Percentiles rank a stretch among this genome's conserved stretches.
Conservation (phyloP, 2,329 filamentous ascomycete genomes). For the Ophiostoma triangulosporum region DNA sequence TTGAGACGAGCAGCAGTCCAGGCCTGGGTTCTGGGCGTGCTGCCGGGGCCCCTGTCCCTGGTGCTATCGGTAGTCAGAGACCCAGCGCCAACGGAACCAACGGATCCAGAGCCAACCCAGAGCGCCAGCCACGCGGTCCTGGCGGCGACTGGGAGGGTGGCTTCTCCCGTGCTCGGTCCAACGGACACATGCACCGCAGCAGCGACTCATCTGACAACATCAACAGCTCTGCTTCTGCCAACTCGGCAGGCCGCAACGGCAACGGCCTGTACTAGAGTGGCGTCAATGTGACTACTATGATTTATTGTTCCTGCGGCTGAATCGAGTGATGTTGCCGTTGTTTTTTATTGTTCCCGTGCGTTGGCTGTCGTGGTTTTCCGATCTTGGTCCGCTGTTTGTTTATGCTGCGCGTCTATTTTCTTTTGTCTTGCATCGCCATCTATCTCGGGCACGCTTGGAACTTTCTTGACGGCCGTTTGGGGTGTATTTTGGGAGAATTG, state of each 20-base stretch:
- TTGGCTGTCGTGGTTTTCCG: background rate
- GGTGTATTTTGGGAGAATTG: background rate
- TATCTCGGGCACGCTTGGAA: background rate
- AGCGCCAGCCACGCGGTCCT: constrained; percentile 50
- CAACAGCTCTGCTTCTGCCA: background rate
- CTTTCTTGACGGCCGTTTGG: background rate
- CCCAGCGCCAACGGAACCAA: constrained; percentile 27
- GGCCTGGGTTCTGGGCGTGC: background rate
- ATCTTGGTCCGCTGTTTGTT: background rate
- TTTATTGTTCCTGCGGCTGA: background rate
- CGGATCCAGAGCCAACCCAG: constrained; percentile 33
- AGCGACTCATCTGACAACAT: constrained; percentile 32
- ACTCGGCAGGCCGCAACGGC: background rate
- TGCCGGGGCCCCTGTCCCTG: constrained; percentile 23
- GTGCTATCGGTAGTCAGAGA: constrained; percentile 53
- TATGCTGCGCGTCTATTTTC: constrained; percentile 1
- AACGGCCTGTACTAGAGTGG: background rate
- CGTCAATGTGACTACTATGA: background rate
- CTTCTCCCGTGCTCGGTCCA: constrained; percentile 41
- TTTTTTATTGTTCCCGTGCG: background rate
- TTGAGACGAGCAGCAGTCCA: constrained; percentile 22
- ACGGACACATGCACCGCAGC: constrained; percentile 47
- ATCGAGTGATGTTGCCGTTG: background rate
- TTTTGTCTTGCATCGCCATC: constrained; percentile 1
- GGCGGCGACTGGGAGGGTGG: constrained; percentile 45